Percentiles rank a stretch among this genome's conserved stretches.
phyloP scores from a whole-genome alignment of 2,329 filamentous ascomycete species.

The Talaromyces sp. region DNA sequence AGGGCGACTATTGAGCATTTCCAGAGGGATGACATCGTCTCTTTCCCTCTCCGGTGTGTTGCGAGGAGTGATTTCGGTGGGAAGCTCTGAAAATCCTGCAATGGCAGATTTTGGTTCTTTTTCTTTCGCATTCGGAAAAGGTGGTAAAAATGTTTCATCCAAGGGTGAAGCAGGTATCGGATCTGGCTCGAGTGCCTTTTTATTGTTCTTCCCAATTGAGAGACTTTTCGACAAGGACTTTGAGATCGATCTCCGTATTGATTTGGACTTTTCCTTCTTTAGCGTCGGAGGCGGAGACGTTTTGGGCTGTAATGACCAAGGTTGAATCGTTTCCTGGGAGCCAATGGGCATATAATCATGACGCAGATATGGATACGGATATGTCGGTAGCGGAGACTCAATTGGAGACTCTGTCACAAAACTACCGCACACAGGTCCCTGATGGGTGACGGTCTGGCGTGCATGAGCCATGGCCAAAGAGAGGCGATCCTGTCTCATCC shows the following conservation, averaged over 20 bases:
- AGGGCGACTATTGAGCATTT: slow-evolving; percentile 13
- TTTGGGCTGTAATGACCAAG: slow-evolving; percentile 8
- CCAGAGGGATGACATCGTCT: slow-evolving; percentile 11
- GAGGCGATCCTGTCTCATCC: slow-evolving; percentile 28
- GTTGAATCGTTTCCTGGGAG: slow-evolving; percentile 25
- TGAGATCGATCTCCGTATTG: slow-evolving; percentile 28
- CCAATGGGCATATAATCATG: slow-evolving; percentile 29
- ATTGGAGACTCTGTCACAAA: slow-evolving; percentile 16
- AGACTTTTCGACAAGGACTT: slow-evolving; percentile 28
- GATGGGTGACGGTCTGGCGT: slow-evolving; percentile 18
- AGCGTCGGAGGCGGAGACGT: background rate
- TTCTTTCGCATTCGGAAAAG: slow-evolving; percentile 19
- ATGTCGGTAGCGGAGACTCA: slow-evolving; percentile 23
- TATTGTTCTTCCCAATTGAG: slow-evolving; percentile 18
- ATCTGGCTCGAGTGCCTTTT: slow-evolving; percentile 12
- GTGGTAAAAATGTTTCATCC: slow-evolving; percentile 21
- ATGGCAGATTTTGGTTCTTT: slow-evolving; percentile 28
- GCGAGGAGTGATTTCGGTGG: slow-evolving; percentile 30
- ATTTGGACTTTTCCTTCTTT: slow-evolving; percentile 22
- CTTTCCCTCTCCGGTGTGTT: slow-evolving; percentile 29
- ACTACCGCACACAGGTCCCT: slow-evolving; percentile 23
- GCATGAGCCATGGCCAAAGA: slow-evolving; percentile 20
- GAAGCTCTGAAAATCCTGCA: slow-evolving; percentile 28
- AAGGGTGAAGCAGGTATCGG: slow-evolving; percentile 15
- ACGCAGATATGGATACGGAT: slow-evolving; percentile 30